Base-by-base conservation (phyloP, 345 rosid genomes). In the Kandelia obovata region DNA sequence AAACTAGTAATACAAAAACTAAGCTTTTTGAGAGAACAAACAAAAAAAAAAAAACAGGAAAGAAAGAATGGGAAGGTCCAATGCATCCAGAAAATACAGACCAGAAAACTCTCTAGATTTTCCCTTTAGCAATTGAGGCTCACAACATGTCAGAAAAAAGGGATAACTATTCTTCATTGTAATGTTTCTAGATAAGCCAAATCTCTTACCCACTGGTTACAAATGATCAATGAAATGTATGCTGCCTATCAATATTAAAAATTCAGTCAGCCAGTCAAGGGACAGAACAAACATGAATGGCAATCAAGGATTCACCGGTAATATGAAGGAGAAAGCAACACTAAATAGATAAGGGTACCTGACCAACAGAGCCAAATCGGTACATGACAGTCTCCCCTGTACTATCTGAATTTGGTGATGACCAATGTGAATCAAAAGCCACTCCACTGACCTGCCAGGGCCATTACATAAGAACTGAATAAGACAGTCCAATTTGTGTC, bases 281-380 rank as follows among this genome's bases (percentile, higher is more conserved):
- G 28, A 56, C 13, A 56, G 30, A 21, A 21, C 30, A 19, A 9
- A n/a, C 28, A 51, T 16, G 30, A 53, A 53, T 3, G 9, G 26
- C 30, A 52, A 43, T 17, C 32, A 51, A 25, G 17, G 66, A 56
- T 17, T 35, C 21, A 52, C 51, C 31, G 15, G 3, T 53, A 55
- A 35, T 21, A 55, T 31, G 39, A 43, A 43, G 49, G 49, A 43
- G 16, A 17, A 43, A 43, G 49, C 17, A 13, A 43, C 32, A 73
- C 19, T 5, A 25, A 17, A 23, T 27, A 25, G 28, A 56, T 23
- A 19, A 5, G 25, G 23, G 59, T 92, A 96, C 99, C 99, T 92
- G 99, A 74, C 98, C 99, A 75, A 96, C 99, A 65, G 99, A 96
- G 34, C 99, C 99, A 79, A 96, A 92, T 60, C 98, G 96, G 71